Evolutionary conservation across 2,329 filamentous ascomycete species (phyloP).

Genomic region (Massarina eburnea): DNA sequence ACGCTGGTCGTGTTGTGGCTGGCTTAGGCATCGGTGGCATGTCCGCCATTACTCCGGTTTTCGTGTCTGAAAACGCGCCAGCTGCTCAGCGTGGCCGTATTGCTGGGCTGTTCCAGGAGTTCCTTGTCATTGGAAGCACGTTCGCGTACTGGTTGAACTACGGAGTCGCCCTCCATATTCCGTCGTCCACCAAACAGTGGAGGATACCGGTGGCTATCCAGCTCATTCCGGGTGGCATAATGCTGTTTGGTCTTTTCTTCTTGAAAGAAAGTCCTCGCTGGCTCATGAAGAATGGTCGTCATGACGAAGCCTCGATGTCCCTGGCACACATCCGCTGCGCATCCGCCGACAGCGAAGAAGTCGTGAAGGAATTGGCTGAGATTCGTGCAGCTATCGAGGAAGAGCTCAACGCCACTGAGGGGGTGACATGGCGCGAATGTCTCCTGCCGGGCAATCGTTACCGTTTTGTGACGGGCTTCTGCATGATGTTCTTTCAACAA

Average conservation of each 20-base stretch:
- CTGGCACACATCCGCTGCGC: constrained; percentile 44
- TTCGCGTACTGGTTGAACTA: constrained; percentile 59
- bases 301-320: constrained; percentile 55
- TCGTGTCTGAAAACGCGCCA: constrained; percentile 50
- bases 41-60: constrained; percentile 42
- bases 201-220: constrained; percentile 56
- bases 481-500: constrained; percentile 47
- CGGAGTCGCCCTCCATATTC: constrained; percentile 42
- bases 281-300: constrained; percentile 63
- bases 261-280: constrained; percentile 58
- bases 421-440: constrained; percentile 5
- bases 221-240: constrained; percentile 33
- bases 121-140: constrained; percentile 49
- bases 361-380: constrained; percentile 30
- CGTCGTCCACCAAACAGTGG: constrained; percentile 50
- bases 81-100: constrained; percentile 46
- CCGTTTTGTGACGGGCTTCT: constrained; percentile 28
- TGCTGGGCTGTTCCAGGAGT: constrained; percentile 48
- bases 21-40: constrained; percentile 43
- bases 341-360: constrained; percentile 14
- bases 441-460: constrained; percentile 4
- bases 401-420: constrained; percentile 3
- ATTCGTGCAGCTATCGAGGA: constrained; percentile 5
- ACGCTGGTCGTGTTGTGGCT: constrained; percentile 37
- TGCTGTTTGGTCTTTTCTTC: constrained; percentile 33